Conservation (phyloP, 2,329 filamentous ascomycete genomes). For the Periconia macrospinosa region DNA sequence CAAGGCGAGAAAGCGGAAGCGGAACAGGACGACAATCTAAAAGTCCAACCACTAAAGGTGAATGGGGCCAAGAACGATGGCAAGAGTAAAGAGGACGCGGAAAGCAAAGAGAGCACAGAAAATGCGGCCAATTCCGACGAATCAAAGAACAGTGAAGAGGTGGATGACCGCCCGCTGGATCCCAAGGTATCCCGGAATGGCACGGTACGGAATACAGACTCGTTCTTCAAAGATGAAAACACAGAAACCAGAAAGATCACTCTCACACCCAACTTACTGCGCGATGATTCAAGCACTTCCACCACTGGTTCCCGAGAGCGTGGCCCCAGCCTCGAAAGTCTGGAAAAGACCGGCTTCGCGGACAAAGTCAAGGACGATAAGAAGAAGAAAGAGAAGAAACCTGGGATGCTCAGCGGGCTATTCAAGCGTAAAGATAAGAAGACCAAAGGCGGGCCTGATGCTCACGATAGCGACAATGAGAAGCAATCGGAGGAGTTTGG, state of each 20-base stretch:
- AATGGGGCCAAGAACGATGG: conserved; percentile 34
- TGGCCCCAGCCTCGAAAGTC: conserved; percentile 72
- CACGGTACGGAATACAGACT: conserved; percentile 87
- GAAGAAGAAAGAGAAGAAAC: conserved; percentile 71
- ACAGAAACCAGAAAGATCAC: conserved; percentile 97
- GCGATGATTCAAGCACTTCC: conserved; percentile 67
- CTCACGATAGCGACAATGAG: conserved; percentile 48
- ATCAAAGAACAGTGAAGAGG: conserved; percentile 67
- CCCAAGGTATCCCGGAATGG: conserved; percentile 70
- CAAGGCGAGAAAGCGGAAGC: conserved; percentile 43
- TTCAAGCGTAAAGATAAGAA: conserved; percentile 70
- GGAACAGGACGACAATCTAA: conserved; percentile 41
- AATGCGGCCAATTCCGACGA: conserved; percentile 45
- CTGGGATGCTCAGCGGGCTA: conserved; percentile 70
- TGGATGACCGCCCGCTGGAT: conserved; percentile 54
- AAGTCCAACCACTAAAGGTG: conserved; percentile 44
- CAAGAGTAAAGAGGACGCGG: conserved; percentile 21
- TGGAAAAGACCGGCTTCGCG: conserved; percentile 66
- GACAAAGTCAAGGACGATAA: conserved; percentile 72
- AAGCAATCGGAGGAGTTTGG: conserved; percentile 44
- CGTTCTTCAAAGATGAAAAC: conserved; percentile 95
- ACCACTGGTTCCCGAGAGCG: conserved; percentile 48
- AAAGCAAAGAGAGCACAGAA: conserved; percentile 33
- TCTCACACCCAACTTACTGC: conserved; percentile 85
- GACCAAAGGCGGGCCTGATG: conserved; percentile 44